Evolutionary conservation across 169 alveolate species (phyloP).

Genomic region (Cryptosporidium bovis): DNA sequence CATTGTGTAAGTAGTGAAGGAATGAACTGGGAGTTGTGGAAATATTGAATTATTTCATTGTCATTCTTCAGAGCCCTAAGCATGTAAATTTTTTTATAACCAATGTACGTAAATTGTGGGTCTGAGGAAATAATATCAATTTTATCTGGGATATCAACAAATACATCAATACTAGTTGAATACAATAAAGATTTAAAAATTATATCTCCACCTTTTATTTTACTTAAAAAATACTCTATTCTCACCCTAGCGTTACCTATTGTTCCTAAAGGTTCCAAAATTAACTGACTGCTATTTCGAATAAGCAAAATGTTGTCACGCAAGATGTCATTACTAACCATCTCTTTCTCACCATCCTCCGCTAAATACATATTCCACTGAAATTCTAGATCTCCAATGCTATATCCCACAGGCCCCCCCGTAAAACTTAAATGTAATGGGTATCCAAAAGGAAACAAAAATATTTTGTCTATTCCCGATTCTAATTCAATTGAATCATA

Average conservation of each 20-base stretch:
- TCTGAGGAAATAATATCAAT: conserved; percentile 41
- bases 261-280: conserved; percentile 51
- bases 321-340: neutral
- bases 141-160: conserved; percentile 44
- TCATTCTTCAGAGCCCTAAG: conserved; percentile 15
- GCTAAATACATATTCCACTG: conserved; percentile 25
- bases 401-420: conserved; percentile 38
- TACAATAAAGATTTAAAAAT: conserved; percentile 16
- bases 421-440: conserved; percentile 14
- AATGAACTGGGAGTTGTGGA: conserved; percentile 27
- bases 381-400: neutral
- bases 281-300: neutral
- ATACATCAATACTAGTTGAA: conserved; percentile 24
- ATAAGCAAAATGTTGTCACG: conserved; percentile 15
- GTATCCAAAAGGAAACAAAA: conserved; percentile 47
- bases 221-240: conserved; percentile 24
- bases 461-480: neutral
- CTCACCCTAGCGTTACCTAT: conserved; percentile 28
- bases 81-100: conserved; percentile 28
- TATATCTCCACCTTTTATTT: neutral
- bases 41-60: neutral
- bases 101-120: conserved; percentile 1
- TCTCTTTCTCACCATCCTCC: neutral
- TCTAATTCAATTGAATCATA: conserved; percentile 55
- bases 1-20: conserved; percentile 31